Evolutionary conservation across 176 grass and related monocot genomes (phyloP), one percentile per base, ranked within the genome.

Genomic region (Carex cristatella): DNA sequence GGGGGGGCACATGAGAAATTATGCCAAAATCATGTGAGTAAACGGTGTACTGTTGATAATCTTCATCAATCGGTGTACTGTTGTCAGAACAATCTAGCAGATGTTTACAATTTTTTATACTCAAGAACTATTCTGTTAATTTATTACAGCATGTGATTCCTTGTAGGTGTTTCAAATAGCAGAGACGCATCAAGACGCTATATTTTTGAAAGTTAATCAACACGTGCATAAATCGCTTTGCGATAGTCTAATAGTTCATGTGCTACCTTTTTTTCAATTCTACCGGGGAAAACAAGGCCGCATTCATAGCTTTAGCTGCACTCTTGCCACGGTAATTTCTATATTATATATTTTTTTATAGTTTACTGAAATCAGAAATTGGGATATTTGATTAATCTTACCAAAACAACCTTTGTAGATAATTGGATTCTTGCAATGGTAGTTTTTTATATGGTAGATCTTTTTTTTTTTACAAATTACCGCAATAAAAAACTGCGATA

Each of bases 271-370:
- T 81, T 90, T 94, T 83, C 86, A 58, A 6, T 89, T 91, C 53
- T 90, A 91, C 49, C 91, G 80, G 84, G 86, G 86, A 6, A 61
- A 82, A 30, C 61, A 93, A 92, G 84, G 91, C 3, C 87, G 82
- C 27, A 19, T 92, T 38, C 88, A 81, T 86, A 92, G 90, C 64
- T 97, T 97, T 80, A 94, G 90, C 90, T 92, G 92, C 83, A 97
- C 88, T 35, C 88, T 79, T 85, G 10, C 28, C 63, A 94, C 88
- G 28, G 79, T 97, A 87, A 88, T 85, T 82, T 75, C 51, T 78
- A 0, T 44, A 83, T 49, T 51, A 10, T 35, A 51, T 12, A 19
- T 40, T 3, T 53, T 27, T 59, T 57, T 38, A 40, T 13, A 56
- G 33, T 33, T 79, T 79, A 31, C 30, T 12, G 74, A 16, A 79